Evolutionary conservation across 176 grass and related monocot species (phyloP).

Genomic region (Saccharum officinarum): DNA sequence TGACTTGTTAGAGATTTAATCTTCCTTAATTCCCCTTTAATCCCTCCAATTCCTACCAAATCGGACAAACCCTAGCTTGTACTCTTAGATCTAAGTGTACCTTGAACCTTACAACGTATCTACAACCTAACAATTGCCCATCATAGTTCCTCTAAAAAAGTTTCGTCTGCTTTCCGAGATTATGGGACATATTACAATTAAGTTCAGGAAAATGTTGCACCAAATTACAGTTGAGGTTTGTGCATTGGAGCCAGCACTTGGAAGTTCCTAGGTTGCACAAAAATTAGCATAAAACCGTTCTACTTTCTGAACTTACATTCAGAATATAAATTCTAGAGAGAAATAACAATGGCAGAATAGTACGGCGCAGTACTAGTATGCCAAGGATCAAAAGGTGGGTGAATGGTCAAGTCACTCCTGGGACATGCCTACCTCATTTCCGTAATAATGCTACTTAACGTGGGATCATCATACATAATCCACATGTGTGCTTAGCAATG

Average conservation of each 20-base stretch:
- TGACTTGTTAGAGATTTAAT: too few relatives aligned
- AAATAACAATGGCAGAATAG: background rate
- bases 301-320: background rate
- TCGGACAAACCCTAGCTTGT: too few relatives aligned
- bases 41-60: too few relatives aligned
- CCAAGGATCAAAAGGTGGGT: background rate
- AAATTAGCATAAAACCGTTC: background rate
- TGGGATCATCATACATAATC: background rate
- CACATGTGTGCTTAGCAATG: background rate
- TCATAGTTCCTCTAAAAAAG: background rate
- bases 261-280: background rate
- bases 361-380: background rate
- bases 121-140: background rate
- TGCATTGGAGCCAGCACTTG: too few relatives aligned
- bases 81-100: too few relatives aligned
- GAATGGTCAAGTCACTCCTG: background rate
- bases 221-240: background rate
- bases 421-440: background rate
- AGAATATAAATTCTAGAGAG: background rate
- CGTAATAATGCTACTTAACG: background rate
- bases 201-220: too few relatives aligned
- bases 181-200: background rate
- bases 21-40: too few relatives aligned
- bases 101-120: background rate
- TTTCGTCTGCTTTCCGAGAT: background rate